A percentile compares a stretch with the other conserved stretches of the same genome.
These are phyloP conservation scores for Cyclotella kingstonii DNA, from an alignment of 108 stramenopile genomes.

Conservation along the genomic window DNA sequence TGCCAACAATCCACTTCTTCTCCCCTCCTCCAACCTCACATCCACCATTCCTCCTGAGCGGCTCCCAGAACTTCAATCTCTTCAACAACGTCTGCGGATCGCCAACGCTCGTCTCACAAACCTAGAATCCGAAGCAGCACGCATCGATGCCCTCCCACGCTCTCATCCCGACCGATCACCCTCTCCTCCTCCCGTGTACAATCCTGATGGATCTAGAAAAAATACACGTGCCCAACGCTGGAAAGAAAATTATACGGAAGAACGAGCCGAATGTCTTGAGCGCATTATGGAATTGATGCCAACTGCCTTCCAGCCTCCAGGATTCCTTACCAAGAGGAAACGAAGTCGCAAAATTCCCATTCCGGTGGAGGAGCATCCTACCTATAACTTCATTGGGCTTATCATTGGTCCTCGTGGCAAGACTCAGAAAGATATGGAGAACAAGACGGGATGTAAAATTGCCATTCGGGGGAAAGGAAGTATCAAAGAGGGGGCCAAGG, in stretches of 20 bases:
- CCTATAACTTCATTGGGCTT: constrained; percentile 95
- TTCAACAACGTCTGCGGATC: constrained; percentile 58
- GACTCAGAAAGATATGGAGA: constrained; percentile 98
- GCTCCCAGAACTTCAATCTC: constrained; percentile 14
- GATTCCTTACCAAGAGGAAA: constrained; percentile 60
- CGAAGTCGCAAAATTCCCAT: constrained; percentile 80
- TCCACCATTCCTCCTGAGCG: constrained; percentile 7
- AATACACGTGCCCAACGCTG: constrained; percentile 97
- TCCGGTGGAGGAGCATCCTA: constrained; percentile 89
- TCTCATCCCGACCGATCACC: constrained; percentile 84
- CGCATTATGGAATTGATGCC: constrained; percentile 82
- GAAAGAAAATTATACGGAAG: constrained; percentile 80
- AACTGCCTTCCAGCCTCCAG: constrained; percentile 42
- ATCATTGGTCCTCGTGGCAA: constrained; percentile 97
- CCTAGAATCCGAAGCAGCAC: constrained; percentile 65
- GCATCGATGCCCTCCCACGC: constrained; percentile 76
- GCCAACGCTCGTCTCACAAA: constrained; percentile 65
- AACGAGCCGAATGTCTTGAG: constrained; percentile 86
- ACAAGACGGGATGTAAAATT: constrained; percentile 96
- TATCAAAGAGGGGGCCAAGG: constrained; percentile 95
- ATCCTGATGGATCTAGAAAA: constrained; percentile 89
- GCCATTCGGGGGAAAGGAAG: constrained; percentile 96
- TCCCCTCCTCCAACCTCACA: too few species aligned
- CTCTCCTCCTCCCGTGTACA: constrained; percentile 91
- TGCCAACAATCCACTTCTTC: not conserved